These are phyloP conservation scores for Raffaelea albimanens DNA, from an alignment of 2,329 filamentous ascomycete species.

Conservation along the genomic window DNA sequence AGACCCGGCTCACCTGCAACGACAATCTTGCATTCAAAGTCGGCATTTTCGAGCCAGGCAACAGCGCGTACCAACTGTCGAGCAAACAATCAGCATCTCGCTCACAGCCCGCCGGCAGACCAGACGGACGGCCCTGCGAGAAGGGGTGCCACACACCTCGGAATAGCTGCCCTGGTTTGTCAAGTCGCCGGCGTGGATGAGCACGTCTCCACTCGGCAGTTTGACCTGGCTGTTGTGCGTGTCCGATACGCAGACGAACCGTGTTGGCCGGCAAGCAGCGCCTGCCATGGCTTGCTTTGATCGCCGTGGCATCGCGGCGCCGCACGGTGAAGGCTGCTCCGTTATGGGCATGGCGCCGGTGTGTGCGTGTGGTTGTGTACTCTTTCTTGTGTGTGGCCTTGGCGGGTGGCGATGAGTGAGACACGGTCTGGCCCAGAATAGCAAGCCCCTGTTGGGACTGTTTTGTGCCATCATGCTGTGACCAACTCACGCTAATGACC, in stretches of 20 bases:
- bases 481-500: no score
- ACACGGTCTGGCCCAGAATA: no score
- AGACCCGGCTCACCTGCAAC: constrained; percentile 47
- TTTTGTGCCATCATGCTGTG: no score
- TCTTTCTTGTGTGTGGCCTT: no score
- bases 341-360: no score
- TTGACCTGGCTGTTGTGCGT: constrained; percentile 60
- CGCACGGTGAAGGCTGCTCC: no score
- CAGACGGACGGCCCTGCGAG: background rate
- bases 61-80: constrained; percentile 25
- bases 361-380: no score
- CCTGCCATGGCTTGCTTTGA: no score
- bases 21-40: constrained; percentile 62
- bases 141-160: constrained; percentile 35
- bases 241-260: constrained; percentile 68
- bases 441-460: no score
- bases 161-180: constrained; percentile 60
- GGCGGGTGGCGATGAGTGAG: no score
- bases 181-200: constrained; percentile 69
- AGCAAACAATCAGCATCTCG: constrained; percentile 7
- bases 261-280: constrained; percentile 33
- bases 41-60: constrained; percentile 56
- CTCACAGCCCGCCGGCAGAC: background rate
- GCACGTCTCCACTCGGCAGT: constrained; percentile 61
- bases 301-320: no score